Evolutionary conservation across 441 rosid genomes (phyloP), one percentile per base, ranked within the genome.

Genomic region (Omphalea diandra): DNA sequence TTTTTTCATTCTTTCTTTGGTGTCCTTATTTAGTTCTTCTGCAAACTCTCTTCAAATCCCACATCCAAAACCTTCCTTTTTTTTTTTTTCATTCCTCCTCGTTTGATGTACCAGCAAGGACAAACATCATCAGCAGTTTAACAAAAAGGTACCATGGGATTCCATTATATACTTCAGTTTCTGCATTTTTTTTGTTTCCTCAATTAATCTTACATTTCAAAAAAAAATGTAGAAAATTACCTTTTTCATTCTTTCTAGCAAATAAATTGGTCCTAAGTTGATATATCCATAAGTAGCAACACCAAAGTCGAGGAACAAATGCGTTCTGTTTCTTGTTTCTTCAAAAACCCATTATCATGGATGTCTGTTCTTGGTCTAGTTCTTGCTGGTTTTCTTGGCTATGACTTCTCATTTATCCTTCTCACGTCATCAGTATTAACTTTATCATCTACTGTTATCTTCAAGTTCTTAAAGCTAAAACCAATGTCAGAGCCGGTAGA

Each of bases 291-390:
- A n/a, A n/a, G n/a, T n/a, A n/a, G n/a, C n/a, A n/a, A n/a, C n/a
- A n/a, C n/a, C n/a, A n/a, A n/a, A n/a, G 31, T 26, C 5, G 5
- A 54, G 10, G 22, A 26, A 41, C 65, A 73, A 58, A 78, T 84
- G 83, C 77, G 66, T 77, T 82, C 68, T 53, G 18, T 64, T 40
- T 73, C 75, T 43, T 71, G 75, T 38, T 74, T 80, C 73, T 72
- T 75, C 46, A 77, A 76, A 71, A 86, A 53, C 63, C 82, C 82
- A 46, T 17, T 79, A 14, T 61, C 83, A 64, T 79, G 84, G 86
- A 53, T 83, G 15, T 73, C 77, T 59, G 64, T 75, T 82, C 74
- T 83, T 53, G 81, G 70, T 35, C 76, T 75, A 58, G 65, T 73
- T 53, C 63, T 84, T 66, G 76, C 82, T 71, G 64, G 73, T 73